Evolutionary conservation across 164 flowering plant genomes (phyloP), one percentile per base, ranked within the genome.

Genomic region (Umbellularia californica): DNA sequence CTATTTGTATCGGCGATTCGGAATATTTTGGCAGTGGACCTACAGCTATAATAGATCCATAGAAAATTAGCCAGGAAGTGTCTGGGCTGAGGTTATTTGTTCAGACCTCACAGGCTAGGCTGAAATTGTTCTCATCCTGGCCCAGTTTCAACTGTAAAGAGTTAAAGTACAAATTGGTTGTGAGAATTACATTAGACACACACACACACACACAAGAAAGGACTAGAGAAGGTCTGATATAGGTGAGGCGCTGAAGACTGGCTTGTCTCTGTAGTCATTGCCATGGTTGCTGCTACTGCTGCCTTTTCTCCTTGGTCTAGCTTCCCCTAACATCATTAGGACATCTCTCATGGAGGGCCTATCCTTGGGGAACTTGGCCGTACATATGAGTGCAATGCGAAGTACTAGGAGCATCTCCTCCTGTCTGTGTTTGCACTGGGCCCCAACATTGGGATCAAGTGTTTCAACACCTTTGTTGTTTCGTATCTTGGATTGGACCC

Each of bases 261-360:
- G 89, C 67, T 68, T 86, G 68, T 83, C 85, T 77, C 84, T 88
- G 82, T 81, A 83, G n/a, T 76, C 76, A 79, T 70, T 70, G 67
- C 30, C 25, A 7, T 72, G 74, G 67, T 67, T 76, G 41, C 19
- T 82, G 77, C 74, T 86, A 75, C 90, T 87, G 68, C 85, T 83
- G 80, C 95, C 87, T 86, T 95, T 95, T 70, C 98, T 82, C 69
- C 98, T 73, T 28, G 99, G 99, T 75, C 91, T 93, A 12, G 97
- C 98, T 83, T 90, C 98, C 65, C 87, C 94, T 7, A 95, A 90
- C 97, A 93, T 95, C 27, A 93, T 87, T 68, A 93, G 78, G 23
- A 90, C 92, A 75, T 95, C 97, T 79, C 94, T 85, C 99, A 94
- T 94, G 28, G 99, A 88, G 2, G 99, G 99, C 75, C 99, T 88